A percentile compares a stretch with the other conserved stretches of the same genome.
These are phyloP conservation scores for Pachysandra terminalis DNA, from an alignment of 164 flowering plant species.

Conservation along the genomic window DNA sequence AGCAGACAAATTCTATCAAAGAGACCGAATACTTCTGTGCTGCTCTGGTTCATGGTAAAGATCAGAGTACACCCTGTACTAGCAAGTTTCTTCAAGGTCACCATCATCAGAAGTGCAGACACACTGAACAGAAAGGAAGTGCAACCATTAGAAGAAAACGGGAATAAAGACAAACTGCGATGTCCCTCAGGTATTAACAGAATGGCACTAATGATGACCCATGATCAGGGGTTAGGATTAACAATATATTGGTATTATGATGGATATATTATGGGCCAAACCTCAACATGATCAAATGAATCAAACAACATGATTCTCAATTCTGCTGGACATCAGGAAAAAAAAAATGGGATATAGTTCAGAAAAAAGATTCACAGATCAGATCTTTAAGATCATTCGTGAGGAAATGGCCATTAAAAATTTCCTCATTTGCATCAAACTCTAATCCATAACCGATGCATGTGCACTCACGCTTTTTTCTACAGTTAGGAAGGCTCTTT, in stretches of 20 bases:
- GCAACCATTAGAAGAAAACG: neutral
- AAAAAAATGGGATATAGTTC: neutral
- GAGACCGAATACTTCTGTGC: constrained; percentile 99
- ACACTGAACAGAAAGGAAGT: constrained; percentile 48
- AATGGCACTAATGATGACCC: neutral
- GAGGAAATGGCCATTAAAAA: neutral
- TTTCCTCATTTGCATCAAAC: neutral
- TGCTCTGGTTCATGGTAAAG: constrained; percentile 93
- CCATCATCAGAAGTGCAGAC: constrained; percentile 99
- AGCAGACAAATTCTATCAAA: constrained; percentile 96
- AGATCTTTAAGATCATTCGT: neutral
- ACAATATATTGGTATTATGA: too few species aligned
- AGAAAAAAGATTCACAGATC: neutral
- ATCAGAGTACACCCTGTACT: constrained; percentile 92
- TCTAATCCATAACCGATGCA: neutral
- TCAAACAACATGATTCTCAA: neutral
- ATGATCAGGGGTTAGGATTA: neutral
- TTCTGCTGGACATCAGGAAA: neutral
- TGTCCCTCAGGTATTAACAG: neutral
- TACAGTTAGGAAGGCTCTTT: neutral
- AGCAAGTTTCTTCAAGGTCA: constrained; percentile 94
- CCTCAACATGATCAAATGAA: neutral
- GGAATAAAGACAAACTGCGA: neutral
- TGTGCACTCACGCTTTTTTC: neutral
- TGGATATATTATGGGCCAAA: neutral